Conservation (phyloP, 306 rosid genomes). For the Begonia peltatifolia region DNA sequence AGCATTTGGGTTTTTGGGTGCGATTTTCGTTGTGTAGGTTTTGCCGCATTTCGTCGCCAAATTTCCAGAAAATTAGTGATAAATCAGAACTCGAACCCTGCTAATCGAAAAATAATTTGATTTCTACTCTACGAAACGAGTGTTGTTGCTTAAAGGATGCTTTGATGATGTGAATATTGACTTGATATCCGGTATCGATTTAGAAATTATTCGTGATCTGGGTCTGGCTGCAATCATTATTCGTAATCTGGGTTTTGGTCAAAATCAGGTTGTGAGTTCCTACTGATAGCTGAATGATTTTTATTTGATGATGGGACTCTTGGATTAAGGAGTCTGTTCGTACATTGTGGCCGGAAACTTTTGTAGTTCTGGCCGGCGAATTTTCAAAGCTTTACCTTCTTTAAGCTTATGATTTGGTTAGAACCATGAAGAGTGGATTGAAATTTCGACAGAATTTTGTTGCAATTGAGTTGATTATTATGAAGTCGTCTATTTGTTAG, state of each 20-base stretch:
- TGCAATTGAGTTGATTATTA: conserved; percentile 6
- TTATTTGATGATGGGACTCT: too few relatives aligned
- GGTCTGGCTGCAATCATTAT: conserved; percentile 7
- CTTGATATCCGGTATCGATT: conserved; percentile 4
- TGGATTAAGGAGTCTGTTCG: too few relatives aligned
- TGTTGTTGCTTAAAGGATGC: background rate
- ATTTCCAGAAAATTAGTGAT: background rate
- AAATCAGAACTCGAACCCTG: background rate
- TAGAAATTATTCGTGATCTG: conserved; percentile 2
- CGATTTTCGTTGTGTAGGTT: background rate
- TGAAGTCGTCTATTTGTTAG: conserved; percentile 7
- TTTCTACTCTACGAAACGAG: conserved; percentile 8
- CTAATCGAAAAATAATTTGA: background rate
- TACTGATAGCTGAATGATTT: too few relatives aligned
- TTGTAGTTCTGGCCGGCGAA: background rate
- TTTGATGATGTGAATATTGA: background rate
- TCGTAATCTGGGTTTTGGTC: background rate
- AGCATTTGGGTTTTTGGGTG: background rate
- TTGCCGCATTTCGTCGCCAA: background rate
- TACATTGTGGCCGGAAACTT: background rate
- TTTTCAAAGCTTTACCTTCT: background rate
- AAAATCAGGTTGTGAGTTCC: background rate
- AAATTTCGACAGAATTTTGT: conserved; percentile 12
- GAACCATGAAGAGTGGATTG: background rate
- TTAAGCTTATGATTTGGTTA: background rate